Percentiles rank a stretch among this genome's conserved stretches.
These are phyloP conservation scores for Cladosporium velox DNA, from an alignment of 2,329 filamentous ascomycete species.

Conservation along the genomic window DNA sequence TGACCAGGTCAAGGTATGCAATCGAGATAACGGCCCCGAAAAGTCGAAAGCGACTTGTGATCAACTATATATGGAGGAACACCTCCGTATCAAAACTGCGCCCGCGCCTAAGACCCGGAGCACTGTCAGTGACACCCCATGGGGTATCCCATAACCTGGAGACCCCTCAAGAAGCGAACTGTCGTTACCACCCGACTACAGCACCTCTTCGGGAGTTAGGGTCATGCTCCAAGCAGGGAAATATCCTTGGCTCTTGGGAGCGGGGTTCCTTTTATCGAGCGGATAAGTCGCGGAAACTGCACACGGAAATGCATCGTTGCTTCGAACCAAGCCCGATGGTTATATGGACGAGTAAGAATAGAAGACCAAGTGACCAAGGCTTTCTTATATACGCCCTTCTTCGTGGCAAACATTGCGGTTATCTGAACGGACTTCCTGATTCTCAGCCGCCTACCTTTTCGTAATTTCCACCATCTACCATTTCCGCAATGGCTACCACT, in stretches of 20 bases:
- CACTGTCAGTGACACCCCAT: background rate
- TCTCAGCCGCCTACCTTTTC: background rate
- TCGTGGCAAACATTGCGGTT: background rate
- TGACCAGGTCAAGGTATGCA: background rate
- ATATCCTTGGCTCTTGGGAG: background rate
- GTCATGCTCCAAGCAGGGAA: background rate
- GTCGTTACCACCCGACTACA: background rate
- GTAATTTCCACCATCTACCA: background rate
- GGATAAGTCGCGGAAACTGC: background rate
- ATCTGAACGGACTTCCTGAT: background rate
- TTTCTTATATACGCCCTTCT: background rate
- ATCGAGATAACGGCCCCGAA: background rate
- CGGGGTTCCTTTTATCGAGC: background rate
- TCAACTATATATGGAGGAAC: background rate
- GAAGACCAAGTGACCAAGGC: background rate
- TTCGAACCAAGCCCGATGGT: background rate
- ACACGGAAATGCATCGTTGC: background rate
- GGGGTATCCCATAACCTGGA: background rate
- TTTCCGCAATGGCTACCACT: background rate
- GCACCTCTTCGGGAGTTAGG: background rate
- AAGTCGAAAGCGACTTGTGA: background rate
- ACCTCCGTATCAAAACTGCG: background rate
- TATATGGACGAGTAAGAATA: background rate
- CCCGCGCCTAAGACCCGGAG: background rate
- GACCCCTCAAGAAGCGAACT: background rate